phyloP scores from a whole-genome alignment of 805 yeast genomes.

The Pichia cabralensis region DNA sequence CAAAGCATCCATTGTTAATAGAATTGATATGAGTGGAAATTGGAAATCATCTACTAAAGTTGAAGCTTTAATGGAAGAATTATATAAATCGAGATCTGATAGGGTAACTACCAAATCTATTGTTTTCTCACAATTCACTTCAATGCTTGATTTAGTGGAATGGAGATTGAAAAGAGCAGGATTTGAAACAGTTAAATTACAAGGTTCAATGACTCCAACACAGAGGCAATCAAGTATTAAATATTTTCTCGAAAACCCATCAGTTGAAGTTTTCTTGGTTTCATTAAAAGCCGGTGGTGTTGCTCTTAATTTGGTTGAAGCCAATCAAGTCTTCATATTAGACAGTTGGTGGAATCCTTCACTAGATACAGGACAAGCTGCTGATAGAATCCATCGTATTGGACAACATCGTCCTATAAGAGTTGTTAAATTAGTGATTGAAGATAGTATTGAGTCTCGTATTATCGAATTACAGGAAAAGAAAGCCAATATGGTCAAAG shows the following conservation, averaged over 20 bases:
- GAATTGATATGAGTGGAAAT: slow-evolving; percentile 76
- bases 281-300: slow-evolving; percentile 99
- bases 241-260: slow-evolving; percentile 85
- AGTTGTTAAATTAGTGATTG: slow-evolving; percentile 86
- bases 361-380: slow-evolving; percentile 90
- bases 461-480: slow-evolving; percentile 94
- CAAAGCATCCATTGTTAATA: slow-evolving; percentile 69
- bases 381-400: slow-evolving; percentile 95
- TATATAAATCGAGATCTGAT: slow-evolving; percentile 79
- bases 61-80: slow-evolving; percentile 90
- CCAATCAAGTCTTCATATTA: slow-evolving; percentile 88
- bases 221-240: slow-evolving; percentile 89
- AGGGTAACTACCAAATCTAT: slow-evolving; percentile 86
- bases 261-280: slow-evolving; percentile 88
- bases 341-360: slow-evolving; percentile 99
- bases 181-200: slow-evolving; percentile 84
- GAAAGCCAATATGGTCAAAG: slow-evolving; percentile 96
- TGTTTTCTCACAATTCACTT: slow-evolving; percentile 83
- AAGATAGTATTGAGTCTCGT: slow-evolving; percentile 93
- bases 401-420: slow-evolving; percentile 93
- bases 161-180: slow-evolving; percentile 96
- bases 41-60: slow-evolving; percentile 96
- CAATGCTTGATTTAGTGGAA: slow-evolving; percentile 91
- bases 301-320: slow-evolving; percentile 91
- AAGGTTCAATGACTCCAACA: slow-evolving; percentile 94